These are phyloP conservation scores for Hibiscus syriacus DNA, from an alignment of 345 rosid genomes.

Conservation along the genomic window DNA sequence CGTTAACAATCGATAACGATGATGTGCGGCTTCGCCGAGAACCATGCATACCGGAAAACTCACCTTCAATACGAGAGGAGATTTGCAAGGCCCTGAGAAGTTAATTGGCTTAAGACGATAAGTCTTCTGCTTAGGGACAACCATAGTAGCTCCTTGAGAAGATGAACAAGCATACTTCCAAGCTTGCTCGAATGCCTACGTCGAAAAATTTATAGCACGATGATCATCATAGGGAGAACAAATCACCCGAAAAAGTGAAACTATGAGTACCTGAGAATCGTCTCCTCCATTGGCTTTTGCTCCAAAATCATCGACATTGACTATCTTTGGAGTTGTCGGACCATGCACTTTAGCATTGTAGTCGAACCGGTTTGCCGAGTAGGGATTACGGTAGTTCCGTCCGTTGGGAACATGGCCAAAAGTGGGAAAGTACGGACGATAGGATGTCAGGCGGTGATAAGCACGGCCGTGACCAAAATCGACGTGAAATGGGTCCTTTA, in stretches of 20 bases:
- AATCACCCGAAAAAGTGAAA: no score
- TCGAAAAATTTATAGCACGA: no score
- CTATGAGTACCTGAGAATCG: no score
- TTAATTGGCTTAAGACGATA: conserved; percentile 53
- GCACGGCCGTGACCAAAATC: background rate
- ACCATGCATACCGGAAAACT: background rate
- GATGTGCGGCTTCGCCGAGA: background rate
- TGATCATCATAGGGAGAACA: no score
- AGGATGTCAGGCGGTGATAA: background rate
- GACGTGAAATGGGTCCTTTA: conserved; percentile 2
- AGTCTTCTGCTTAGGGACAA: conserved; percentile 42
- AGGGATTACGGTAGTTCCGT: background rate
- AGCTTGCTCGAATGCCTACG: conserved; percentile 54
- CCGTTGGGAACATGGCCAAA: background rate
- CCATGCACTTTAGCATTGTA: background rate
- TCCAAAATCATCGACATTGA: conserved; percentile 44
- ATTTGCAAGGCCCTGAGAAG: conserved; percentile 80
- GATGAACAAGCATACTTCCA: conserved; percentile 61
- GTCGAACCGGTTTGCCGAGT: background rate
- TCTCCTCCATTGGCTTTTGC: conserved; percentile 53
- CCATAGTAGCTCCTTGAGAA: conserved; percentile 21
- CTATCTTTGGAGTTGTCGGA: conserved; percentile 18
- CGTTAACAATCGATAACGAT: background rate
- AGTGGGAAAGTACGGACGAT: background rate
- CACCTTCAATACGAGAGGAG: conserved; percentile 56